Percentiles rank a stretch among this genome's conserved stretches.
Evolutionary conservation across 805 yeast species (phyloP).

Genomic region (Saccharomycopsis amapae): DNA sequence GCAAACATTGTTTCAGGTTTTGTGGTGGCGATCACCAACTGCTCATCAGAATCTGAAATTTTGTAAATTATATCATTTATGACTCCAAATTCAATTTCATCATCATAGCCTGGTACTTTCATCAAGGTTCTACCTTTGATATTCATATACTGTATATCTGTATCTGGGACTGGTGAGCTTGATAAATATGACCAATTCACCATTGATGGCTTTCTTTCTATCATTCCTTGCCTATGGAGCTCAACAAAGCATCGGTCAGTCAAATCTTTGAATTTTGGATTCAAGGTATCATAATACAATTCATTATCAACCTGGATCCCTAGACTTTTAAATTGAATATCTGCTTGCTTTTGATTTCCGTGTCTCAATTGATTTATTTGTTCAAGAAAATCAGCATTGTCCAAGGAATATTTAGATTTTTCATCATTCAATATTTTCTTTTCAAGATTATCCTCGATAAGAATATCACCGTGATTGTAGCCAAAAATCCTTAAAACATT

Average conservation of each 20-base stretch:
- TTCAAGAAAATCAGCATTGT: too few species aligned
- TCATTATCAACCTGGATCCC: constrained; percentile 88
- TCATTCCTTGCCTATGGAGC: constrained; percentile 87
- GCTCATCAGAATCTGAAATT: constrained; percentile 63
- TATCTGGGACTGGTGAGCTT: constrained; percentile 89
- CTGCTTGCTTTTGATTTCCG: constrained; percentile 77
- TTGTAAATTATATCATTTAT: constrained; percentile 88
- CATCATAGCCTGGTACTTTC: constrained; percentile 83
- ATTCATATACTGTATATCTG: constrained; percentile 92
- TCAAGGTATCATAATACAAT: constrained; percentile 59
- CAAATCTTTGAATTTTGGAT: neutral
- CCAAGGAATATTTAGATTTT: constrained; percentile 15
- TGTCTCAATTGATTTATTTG: too few species aligned
- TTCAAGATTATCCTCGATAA: constrained; percentile 96
- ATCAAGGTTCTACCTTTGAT: constrained; percentile 73
- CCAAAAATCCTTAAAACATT: constrained; percentile 72
- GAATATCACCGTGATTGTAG: constrained; percentile 97
- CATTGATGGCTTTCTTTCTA: constrained; percentile 86
- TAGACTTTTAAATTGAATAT: constrained; percentile 70
- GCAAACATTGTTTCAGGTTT: constrained; percentile 98
- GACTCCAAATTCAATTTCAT: constrained; percentile 91
- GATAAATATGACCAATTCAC: constrained; percentile 95
- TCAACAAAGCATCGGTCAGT: constrained; percentile 49
- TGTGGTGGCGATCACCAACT: constrained; percentile 87
- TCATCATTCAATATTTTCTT: constrained; percentile 92